Evolutionary conservation across 2,329 filamentous ascomycete species (phyloP), one percentile per base, ranked within the genome.

Genomic region (Venturia oleaginea): DNA sequence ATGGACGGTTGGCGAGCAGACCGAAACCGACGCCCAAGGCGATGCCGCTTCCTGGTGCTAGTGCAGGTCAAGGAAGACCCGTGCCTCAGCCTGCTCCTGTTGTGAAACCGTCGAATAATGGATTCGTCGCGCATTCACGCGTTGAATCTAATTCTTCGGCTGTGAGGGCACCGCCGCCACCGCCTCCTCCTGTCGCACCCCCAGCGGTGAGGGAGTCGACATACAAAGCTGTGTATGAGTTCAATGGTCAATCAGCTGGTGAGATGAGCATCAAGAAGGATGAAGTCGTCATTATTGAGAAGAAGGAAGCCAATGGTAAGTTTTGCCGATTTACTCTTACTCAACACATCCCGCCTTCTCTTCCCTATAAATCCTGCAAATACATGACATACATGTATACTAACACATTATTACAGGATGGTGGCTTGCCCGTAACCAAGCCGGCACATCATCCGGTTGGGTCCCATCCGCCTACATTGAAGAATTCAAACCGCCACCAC

Each of bases 271-370:
- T 99, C 68, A 83, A 76, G 65, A 87, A 89, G 61, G 92, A 89
- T 61, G 90, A 97, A 67, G 76, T 96, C 60, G 84, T 99, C 63
- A 86, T 95, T 74, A 86, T 99, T 72, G 84, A 95, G n/a, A 89
- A 94, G 72, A 97, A 97, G 77, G 93, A 97, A 77, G 87, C 84
- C 75, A 97, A 97, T 74, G 94, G 93, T 96, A 84, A 76, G 87
- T 34, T 51, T n/a, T 22, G 11, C 51, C 19, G 22, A 24, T 17
- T 42, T 2, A 54, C 55, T 13, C 15, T 2, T 30, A 13, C 22
- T 19, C 30, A 51, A 51, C 34, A 43, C 17, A 22, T 60, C 6
- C 30, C 11, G 13, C 3, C 59, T 24, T 10, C n/a, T 10, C 8
- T 4, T 4, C 46, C 22, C 13, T 15, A 3, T 24, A 24, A 24